These are phyloP conservation scores for Rosellinia necatrix DNA, from an alignment of 2,329 filamentous ascomycete species.

Conservation along the genomic window DNA sequence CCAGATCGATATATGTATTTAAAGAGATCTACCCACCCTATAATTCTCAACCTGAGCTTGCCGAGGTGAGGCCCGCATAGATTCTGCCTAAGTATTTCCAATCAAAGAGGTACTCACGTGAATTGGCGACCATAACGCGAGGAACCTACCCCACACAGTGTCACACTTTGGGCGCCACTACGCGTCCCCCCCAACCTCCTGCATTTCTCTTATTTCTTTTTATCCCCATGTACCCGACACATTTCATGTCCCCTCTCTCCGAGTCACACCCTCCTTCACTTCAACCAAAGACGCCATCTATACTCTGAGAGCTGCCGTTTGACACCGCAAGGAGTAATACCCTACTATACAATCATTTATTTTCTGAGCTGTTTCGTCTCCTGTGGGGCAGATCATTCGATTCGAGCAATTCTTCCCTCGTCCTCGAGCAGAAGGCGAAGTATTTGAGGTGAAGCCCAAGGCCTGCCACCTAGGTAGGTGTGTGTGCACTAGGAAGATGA, in stretches of 20 bases:
- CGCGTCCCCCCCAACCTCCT: conserved; percentile 31
- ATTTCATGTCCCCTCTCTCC: conserved; percentile 13
- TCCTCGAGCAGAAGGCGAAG: not conserved
- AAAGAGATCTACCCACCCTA: too few species aligned
- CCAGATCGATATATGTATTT: too few species aligned
- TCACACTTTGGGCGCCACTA: not conserved
- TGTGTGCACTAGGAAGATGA: too few species aligned
- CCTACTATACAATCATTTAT: not conserved
- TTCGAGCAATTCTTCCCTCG: not conserved
- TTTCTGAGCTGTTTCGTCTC: too few species aligned
- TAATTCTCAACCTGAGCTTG: too few species aligned
- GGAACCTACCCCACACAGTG: conserved; percentile 31
- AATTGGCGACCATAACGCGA: conserved; percentile 37
- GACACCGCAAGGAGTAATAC: not conserved
- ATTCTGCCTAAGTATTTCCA: not conserved
- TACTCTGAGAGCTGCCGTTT: too few species aligned
- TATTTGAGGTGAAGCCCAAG: too few species aligned
- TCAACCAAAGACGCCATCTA: too few species aligned
- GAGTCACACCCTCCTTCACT: conserved; percentile 12
- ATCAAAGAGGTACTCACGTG: conserved; percentile 37
- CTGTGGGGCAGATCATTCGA: too few species aligned
- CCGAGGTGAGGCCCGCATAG: too few species aligned
- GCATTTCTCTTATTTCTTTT: conserved; percentile 29
- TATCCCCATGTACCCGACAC: conserved; percentile 6
- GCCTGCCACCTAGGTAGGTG: too few species aligned